These are phyloP conservation scores for Fusarium caatingaense DNA, from an alignment of 2,329 filamentous ascomycete genomes.

Conservation along the genomic window DNA sequence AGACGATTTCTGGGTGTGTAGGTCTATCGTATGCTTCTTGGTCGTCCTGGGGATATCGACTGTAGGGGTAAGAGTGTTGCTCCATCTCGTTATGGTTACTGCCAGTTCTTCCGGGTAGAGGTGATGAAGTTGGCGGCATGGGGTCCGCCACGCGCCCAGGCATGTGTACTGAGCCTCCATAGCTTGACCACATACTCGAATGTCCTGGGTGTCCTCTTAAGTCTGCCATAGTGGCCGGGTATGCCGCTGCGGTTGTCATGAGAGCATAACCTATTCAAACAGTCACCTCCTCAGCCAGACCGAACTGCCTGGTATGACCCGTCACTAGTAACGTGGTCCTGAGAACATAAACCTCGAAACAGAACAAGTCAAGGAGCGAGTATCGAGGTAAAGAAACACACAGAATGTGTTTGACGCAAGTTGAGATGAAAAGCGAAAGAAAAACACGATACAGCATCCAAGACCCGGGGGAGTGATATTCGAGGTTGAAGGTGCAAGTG, in stretches of 20 bases:
- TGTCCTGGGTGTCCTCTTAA: conserved; percentile 70
- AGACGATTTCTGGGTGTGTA: conserved; percentile 59
- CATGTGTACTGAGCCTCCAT: conserved; percentile 66
- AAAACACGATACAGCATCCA: conserved; percentile 24
- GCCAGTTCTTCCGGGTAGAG: conserved; percentile 62
- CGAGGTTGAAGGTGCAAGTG: conserved; percentile 58
- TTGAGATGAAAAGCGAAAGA: conserved; percentile 31
- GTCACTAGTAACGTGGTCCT: conserved; percentile 40
- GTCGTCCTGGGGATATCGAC: conserved; percentile 66
- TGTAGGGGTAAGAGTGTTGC: conserved; percentile 63
- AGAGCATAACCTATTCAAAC: conserved; percentile 58
- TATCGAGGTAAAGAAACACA: conserved; percentile 24
- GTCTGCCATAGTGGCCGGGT: conserved; percentile 72
- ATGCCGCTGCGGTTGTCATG: conserved; percentile 71
- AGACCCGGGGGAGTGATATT: conserved; percentile 38
- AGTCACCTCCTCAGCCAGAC: conserved; percentile 42
- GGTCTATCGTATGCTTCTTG: conserved; percentile 65
- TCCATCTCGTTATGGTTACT: conserved; percentile 63
- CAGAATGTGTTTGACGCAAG: conserved; percentile 26
- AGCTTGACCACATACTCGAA: conserved; percentile 68
- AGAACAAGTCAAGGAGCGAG: conserved; percentile 13
- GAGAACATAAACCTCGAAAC: conserved; percentile 39
- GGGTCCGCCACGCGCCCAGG: conserved; percentile 62
- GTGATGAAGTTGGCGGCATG: conserved; percentile 60
- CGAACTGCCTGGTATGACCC: conserved; percentile 40